Evolutionary conservation across 78 protist genomes (phyloP), one percentile per base, ranked within the genome.

Genomic region (Chrysochromulina parva): DNA sequence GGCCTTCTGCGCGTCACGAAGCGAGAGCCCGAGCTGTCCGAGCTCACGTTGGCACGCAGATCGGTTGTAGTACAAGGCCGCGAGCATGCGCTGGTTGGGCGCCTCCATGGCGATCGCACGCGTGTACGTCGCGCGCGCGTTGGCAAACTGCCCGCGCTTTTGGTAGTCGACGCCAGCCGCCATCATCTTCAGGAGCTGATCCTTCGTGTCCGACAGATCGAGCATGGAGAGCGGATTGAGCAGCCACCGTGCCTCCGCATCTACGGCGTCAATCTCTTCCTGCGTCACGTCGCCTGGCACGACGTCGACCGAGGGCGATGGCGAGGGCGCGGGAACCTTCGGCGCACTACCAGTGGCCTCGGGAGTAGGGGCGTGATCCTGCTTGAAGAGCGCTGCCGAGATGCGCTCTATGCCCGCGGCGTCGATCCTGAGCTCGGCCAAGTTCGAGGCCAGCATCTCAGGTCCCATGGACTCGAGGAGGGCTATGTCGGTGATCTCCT

Each of bases 1-100:
- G 24, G 78, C 78, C 38, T n/a, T 28, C 54, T 7, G 6, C 78
- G 78, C 78, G 78, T 69, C 78, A 50, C 78, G 78, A 3, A n/a
- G 14, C 50, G 78, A 28, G 38, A 26, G 48, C 52, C 52, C 22
- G 20, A 26, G 50, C 78, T 17, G 78, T 11, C 78, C 78, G 20
- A 69, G 78, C 13, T 4, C 26, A 17, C 50, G 78, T 5, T 69
- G 78, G 14, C n/a, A 5, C 50, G 53, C 38, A n/a, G 78, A 69
- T 10, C 78, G 78, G 59, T 69, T 69, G 78, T 69, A 69, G 78
- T 69, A 69, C 50, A 69, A 50, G 26, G 78, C 78, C 48, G 78
- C 78, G 50, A 13, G 16, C n/a, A 17, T 17, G 52, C 78, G 78
- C 50, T 5, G 10, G 48, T 69, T 69, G 52, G 78, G 78, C 78